phyloP scores from a whole-genome alignment of 2,329 filamentous ascomycete species.

The Madurella mycetomatis region DNA sequence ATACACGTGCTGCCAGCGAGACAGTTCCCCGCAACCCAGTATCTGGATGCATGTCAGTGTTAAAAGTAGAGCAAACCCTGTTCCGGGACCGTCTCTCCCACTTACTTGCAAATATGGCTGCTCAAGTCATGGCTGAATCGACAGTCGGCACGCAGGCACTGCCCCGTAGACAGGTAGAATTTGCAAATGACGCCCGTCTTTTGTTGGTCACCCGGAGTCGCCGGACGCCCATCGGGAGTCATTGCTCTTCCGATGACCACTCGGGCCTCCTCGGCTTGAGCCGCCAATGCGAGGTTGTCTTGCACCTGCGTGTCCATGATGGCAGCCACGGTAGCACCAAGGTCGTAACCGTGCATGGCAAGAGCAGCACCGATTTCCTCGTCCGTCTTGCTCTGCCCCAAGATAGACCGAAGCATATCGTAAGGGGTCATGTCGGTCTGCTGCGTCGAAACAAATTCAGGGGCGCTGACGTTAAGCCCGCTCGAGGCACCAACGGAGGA shows the following conservation, averaged over 20 bases:
- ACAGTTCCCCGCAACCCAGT: constrained; percentile 95
- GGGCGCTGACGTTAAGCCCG: constrained; percentile 71
- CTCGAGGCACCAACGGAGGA: constrained; percentile 67
- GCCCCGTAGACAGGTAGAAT: constrained; percentile 93
- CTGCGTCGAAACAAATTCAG: constrained; percentile 67
- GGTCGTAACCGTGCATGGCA: constrained; percentile 83
- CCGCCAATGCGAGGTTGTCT: constrained; percentile 39
- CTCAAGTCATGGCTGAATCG: constrained; percentile 95
- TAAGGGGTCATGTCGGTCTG: constrained; percentile 94
- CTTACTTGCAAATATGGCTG: constrained; percentile 96
- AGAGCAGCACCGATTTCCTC: constrained; percentile 93
- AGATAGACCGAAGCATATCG: constrained; percentile 92
- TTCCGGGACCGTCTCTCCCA: constrained; percentile 28
- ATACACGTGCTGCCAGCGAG: constrained; percentile 90
- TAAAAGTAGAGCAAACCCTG: constrained; percentile 1
- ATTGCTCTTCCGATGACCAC: constrained; percentile 82
- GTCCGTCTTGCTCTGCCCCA: constrained; percentile 83
- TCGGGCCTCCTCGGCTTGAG: constrained; percentile 36
- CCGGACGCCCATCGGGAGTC: constrained; percentile 66
- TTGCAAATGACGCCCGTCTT: constrained; percentile 92
- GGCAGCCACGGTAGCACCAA: constrained; percentile 84
- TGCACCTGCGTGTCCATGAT: constrained; percentile 86
- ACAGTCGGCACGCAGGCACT: constrained; percentile 92
- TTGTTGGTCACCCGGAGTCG: constrained; percentile 69
- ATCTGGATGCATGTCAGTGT: constrained; percentile 47